Percentiles rank a stretch among this genome's conserved stretches.
phyloP scores from a whole-genome alignment of 192 early-diverging fungal species.

The Coemansia sp. region DNA sequence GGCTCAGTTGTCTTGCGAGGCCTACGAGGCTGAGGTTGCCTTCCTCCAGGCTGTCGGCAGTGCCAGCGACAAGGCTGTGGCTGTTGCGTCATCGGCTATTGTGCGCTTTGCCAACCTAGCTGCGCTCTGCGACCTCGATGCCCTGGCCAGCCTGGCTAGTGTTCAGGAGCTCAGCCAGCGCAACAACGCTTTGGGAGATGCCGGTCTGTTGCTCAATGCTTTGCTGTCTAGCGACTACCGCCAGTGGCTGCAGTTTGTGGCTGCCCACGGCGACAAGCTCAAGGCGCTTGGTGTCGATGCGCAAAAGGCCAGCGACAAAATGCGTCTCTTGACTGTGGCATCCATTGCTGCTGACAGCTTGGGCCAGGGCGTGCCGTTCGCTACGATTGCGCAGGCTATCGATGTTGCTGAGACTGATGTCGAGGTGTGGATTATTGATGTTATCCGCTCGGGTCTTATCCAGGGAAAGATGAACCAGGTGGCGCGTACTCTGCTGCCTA shows the following conservation, averaged over 20 bases:
- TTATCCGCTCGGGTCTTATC: conserved; percentile 87
- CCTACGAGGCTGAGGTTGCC: conserved; percentile 53
- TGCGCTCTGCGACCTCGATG: conserved; percentile 78
- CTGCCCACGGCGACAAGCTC: conserved; percentile 59
- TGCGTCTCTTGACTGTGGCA: conserved; percentile 83
- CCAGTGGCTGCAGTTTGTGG: conserved; percentile 57
- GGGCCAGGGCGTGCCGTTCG: conserved; percentile 70
- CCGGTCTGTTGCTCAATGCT: conserved; percentile 63
- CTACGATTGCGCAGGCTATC: conserved; percentile 72
- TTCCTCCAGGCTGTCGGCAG: conserved; percentile 67
- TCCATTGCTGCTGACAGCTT: conserved; percentile 74
- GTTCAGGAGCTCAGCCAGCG: conserved; percentile 71
- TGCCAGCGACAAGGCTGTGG: conserved; percentile 49
- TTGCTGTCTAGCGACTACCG: conserved; percentile 37
- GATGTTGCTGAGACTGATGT: conserved; percentile 80
- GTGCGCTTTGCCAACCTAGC: conserved; percentile 66
- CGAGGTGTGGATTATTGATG: conserved; percentile 96
- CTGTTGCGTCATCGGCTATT: conserved; percentile 67
- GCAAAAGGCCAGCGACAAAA: conserved; percentile 74
- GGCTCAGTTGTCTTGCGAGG: conserved; percentile 35
- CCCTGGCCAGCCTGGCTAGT: conserved; percentile 64
- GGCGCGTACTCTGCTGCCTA: conserved; percentile 75
- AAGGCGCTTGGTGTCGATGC: conserved; percentile 57
- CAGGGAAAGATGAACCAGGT: conserved; percentile 97
- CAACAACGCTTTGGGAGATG: conserved; percentile 66